These are phyloP conservation scores for Globisporangium nodosum DNA, from an alignment of 352 stramenopile species.

Conservation along the genomic window DNA sequence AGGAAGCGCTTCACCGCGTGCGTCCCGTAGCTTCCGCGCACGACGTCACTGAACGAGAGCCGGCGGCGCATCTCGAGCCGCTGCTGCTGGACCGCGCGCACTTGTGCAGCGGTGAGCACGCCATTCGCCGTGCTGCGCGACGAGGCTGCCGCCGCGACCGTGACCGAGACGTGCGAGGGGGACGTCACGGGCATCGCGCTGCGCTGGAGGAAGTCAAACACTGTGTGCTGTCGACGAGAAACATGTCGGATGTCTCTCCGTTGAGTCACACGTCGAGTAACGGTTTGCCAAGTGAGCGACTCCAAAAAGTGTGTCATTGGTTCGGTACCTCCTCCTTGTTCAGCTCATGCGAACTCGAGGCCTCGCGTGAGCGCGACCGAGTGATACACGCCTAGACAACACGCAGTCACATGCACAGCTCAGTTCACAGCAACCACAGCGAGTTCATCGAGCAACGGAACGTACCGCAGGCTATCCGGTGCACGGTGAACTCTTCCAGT, in stretches of 20 bases:
- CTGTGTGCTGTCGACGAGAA: neutral
- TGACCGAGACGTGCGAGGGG: constrained; percentile 2
- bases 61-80: constrained; percentile 24
- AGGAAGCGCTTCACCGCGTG: constrained; percentile 32
- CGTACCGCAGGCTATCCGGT: constrained; percentile 58
- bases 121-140: neutral
- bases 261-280: too few relatives aligned
- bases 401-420: neutral
- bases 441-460: neutral
- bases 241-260: neutral
- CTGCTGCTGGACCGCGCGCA: constrained; percentile 26
- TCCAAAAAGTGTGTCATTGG: too few relatives aligned
- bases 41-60: constrained; percentile 31
- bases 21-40: constrained; percentile 23
- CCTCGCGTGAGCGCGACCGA: constrained; percentile 47
- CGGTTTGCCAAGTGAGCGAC: neutral
- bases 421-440: too few relatives aligned
- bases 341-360: constrained; percentile 36
- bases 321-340: too few relatives aligned
- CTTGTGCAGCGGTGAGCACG: constrained; percentile 12
- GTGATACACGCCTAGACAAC: constrained; percentile 51
- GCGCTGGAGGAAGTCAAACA: too few relatives aligned
- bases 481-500: constrained; percentile 41
- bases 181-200: neutral
- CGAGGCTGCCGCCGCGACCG: neutral